phyloP scores from a whole-genome alignment of 768 basidiomycete species.

The Lactarius deliciosus region DNA sequence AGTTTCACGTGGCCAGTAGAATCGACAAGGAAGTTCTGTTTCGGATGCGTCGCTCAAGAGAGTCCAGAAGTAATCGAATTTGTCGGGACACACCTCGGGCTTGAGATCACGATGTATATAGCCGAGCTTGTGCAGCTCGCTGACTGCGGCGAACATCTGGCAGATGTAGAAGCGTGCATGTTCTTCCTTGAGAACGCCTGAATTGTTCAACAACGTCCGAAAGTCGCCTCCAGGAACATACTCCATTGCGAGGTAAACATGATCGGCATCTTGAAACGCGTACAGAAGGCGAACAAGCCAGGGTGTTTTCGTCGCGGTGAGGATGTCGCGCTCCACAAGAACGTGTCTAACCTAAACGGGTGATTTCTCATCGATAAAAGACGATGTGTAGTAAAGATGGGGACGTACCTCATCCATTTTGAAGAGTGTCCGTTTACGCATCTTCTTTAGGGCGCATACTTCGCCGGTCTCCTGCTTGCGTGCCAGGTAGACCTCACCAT shows the following conservation, averaged over 20 bases:
- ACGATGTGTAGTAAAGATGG: neutral
- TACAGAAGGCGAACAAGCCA: slow-evolving; percentile 96
- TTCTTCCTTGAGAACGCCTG: slow-evolving; percentile 95
- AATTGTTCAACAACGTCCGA: slow-evolving; percentile 95
- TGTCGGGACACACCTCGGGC: slow-evolving; percentile 71
- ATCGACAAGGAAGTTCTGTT: slow-evolving; percentile 94
- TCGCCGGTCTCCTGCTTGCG: slow-evolving; percentile 94
- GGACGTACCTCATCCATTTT: slow-evolving; percentile 94
- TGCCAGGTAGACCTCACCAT: slow-evolving; percentile 96
- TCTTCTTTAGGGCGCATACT: slow-evolving; percentile 96
- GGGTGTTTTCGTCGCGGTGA: slow-evolving; percentile 95
- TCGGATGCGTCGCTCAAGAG: neutral
- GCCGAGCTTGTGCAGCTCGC: slow-evolving; percentile 93
- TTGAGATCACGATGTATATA: slow-evolving; percentile 99
- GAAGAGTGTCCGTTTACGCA: slow-evolving; percentile 89
- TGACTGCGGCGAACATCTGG: slow-evolving; percentile 96
- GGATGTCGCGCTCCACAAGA: slow-evolving; percentile 94
- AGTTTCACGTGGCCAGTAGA: slow-evolving; percentile 95
- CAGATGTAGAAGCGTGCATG: slow-evolving; percentile 96
- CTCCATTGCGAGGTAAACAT: slow-evolving; percentile 98
- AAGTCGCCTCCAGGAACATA: slow-evolving; percentile 99
- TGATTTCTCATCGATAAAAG: slow-evolving; percentile 13
- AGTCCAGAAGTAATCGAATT: neutral
- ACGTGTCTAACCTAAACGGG: slow-evolving; percentile 84
- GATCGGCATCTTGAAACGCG: slow-evolving; percentile 90